phyloP scores from a whole-genome alignment of 306 rosid genomes.

The Nissolia schottii region DNA sequence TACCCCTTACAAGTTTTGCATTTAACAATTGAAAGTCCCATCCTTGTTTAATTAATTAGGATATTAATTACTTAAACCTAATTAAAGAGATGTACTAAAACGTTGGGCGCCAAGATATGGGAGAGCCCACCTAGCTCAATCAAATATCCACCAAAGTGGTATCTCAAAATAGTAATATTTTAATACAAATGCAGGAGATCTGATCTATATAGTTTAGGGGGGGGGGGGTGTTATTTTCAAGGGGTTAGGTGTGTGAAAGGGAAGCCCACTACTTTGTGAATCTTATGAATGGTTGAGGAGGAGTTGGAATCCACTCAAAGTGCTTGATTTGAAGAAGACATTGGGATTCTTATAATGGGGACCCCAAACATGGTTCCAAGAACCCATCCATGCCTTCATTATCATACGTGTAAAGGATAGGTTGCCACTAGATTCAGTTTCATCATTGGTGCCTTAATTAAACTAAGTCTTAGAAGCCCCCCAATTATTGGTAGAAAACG shows the following conservation, averaged over 20 bases:
- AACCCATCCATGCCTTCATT: constrained; percentile 34
- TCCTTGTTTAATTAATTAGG: not conserved
- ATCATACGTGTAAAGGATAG: constrained; percentile 63
- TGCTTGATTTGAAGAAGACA: constrained; percentile 61
- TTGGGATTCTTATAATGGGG: constrained; percentile 44
- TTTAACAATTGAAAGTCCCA: constrained; percentile 13
- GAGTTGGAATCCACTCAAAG: constrained; percentile 98
- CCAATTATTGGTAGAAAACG: constrained; percentile 49
- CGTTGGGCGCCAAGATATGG: constrained; percentile 66
- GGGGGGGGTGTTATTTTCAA: constrained; percentile 50
- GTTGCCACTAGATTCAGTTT: constrained; percentile 46
- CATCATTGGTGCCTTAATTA: constrained; percentile 47
- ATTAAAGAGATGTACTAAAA: constrained; percentile 33
- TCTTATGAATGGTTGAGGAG: constrained; percentile 60
- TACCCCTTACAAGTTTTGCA: not conserved
- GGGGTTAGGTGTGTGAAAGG: constrained; percentile 83
- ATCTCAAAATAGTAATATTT: constrained; percentile 35
- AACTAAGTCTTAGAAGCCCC: constrained; percentile 21
- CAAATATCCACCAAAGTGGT: constrained; percentile 36
- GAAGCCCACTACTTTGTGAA: constrained; percentile 71
- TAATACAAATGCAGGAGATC: constrained; percentile 21
- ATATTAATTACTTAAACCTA: constrained; percentile 6
- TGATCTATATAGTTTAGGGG: constrained; percentile 38
- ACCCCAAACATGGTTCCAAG: constrained; percentile 48
- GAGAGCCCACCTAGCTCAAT: constrained; percentile 50